Evolutionary conservation across 768 basidiomycete species (phyloP).

Genomic region (Royoungia palumana): DNA sequence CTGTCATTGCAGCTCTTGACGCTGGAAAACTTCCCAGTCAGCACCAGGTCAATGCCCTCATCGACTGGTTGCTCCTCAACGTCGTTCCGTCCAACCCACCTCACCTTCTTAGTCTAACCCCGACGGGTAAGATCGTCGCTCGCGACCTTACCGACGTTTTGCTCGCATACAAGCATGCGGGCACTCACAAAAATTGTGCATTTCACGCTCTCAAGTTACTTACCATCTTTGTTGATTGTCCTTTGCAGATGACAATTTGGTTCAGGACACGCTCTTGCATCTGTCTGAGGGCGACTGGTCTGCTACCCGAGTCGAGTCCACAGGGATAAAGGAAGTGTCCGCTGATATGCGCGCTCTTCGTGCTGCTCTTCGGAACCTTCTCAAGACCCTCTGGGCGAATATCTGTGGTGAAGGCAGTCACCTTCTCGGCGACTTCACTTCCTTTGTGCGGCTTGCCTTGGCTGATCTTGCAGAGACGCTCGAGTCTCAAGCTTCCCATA

Average conservation of each 20-base stretch:
- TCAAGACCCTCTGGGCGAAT: constrained; percentile 52
- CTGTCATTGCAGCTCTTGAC: constrained; percentile 62
- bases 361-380: constrained; percentile 45
- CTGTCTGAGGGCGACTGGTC: constrained; percentile 52
- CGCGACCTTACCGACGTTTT: constrained; percentile 49
- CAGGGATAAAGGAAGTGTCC: constrained; percentile 44
- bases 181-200: constrained; percentile 55
- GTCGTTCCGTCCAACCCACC: constrained; percentile 44
- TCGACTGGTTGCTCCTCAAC: constrained; percentile 54
- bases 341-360: constrained; percentile 52
- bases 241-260: constrained; percentile 52
- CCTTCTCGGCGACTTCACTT: constrained; percentile 60
- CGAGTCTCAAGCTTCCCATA: constrained; percentile 46
- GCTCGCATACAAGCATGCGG: constrained; percentile 54
- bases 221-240: not conserved
- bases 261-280: constrained; percentile 68
- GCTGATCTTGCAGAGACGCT: constrained; percentile 64
- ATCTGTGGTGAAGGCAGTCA: constrained; percentile 50
- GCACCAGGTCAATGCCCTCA: constrained; percentile 48
- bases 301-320: constrained; percentile 33
- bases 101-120: constrained; percentile 43
- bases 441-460: constrained; percentile 59
- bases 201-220: not conserved
- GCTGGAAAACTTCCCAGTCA: constrained; percentile 70
- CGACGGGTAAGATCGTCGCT: constrained; percentile 52